These are phyloP conservation scores for Thalassiosira ordinaria DNA, from an alignment of 352 stramenopile species.

Conservation along the genomic window DNA sequence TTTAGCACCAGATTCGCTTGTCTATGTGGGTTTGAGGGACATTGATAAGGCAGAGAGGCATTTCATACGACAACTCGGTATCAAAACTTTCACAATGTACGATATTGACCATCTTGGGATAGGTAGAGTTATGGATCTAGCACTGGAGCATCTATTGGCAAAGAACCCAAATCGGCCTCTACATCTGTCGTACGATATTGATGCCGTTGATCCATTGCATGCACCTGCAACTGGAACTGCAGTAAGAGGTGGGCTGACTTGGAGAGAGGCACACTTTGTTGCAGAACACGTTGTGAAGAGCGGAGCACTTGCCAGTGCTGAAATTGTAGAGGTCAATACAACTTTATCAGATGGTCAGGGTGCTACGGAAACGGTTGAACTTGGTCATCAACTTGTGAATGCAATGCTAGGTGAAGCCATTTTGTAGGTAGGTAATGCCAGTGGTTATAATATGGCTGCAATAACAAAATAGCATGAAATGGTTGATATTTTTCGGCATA, in stretches of 20 bases:
- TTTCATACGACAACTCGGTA: slow-evolving; percentile 90
- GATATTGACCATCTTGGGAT: slow-evolving; percentile 96
- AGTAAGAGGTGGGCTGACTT: slow-evolving; percentile 95
- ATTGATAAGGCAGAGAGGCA: slow-evolving; percentile 91
- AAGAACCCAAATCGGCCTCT: slow-evolving; percentile 90
- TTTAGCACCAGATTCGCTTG: slow-evolving; percentile 87
- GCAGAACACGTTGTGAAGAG: slow-evolving; percentile 92
- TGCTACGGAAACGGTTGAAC: slow-evolving; percentile 91
- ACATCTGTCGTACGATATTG: slow-evolving; percentile 98
- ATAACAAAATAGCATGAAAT: too few species aligned
- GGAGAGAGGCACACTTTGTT: slow-evolving; percentile 96
- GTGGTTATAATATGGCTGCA: too few species aligned
- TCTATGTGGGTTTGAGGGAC: slow-evolving; percentile 95
- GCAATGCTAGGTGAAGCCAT: slow-evolving; percentile 91
- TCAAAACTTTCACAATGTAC: slow-evolving; percentile 96
- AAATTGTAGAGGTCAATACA: slow-evolving; percentile 97
- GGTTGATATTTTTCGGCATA: too few species aligned
- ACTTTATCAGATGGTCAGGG: slow-evolving; percentile 89
- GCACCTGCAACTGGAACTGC: slow-evolving; percentile 95
- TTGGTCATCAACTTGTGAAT: slow-evolving; percentile 92
- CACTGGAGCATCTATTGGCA: slow-evolving; percentile 91
- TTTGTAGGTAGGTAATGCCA: too few species aligned
- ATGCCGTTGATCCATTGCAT: slow-evolving; percentile 94
- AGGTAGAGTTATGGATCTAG: slow-evolving; percentile 95
- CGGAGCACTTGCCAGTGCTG: slow-evolving; percentile 87